These are phyloP conservation scores for Yamadazyma kanchanaburiensis DNA, from an alignment of 1,139 yeast species.

Conservation along the genomic window DNA sequence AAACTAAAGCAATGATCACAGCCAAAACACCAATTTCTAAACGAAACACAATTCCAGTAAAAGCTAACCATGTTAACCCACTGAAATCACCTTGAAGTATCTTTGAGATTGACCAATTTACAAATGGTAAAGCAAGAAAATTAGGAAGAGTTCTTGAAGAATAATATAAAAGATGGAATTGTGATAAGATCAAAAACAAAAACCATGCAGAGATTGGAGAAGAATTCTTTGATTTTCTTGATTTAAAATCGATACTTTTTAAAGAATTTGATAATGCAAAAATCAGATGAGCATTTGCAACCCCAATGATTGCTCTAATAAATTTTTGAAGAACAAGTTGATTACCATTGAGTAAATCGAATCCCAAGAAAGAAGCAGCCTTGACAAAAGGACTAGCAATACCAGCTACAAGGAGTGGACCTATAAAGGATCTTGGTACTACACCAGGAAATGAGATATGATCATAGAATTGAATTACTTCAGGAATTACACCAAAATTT, in stretches of 20 bases:
- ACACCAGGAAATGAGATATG: conserved; percentile 82
- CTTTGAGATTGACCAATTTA: conserved; percentile 52
- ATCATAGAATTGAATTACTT: conserved; percentile 50
- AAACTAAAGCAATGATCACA: conserved; percentile 39
- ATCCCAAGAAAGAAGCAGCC: conserved; percentile 28
- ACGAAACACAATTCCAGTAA: conserved; percentile 68
- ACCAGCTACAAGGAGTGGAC: conserved; percentile 56
- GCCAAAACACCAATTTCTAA: conserved; percentile 67
- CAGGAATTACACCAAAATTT: conserved; percentile 50
- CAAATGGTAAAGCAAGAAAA: conserved; percentile 77
- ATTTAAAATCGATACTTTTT: conserved; percentile 22
- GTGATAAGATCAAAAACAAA: conserved; percentile 53
- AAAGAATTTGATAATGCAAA: conserved; percentile 23
- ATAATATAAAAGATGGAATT: conserved; percentile 79
- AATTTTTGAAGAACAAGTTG: conserved; percentile 46
- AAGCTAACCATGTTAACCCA: conserved; percentile 59
- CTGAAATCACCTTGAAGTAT: conserved; percentile 48
- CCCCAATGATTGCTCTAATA: conserved; percentile 53
- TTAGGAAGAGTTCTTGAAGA: conserved; percentile 83
- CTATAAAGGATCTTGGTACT: conserved; percentile 83
- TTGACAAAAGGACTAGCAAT: conserved; percentile 24
- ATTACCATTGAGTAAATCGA: conserved; percentile 18
- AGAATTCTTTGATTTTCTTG: conserved; percentile 12
- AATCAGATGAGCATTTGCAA: conserved; percentile 38
- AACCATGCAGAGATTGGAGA: conserved; percentile 53